A percentile compares a stretch with the other conserved stretches of the same genome.
These are phyloP conservation scores for Phoma sp. DNA, from an alignment of 2,329 filamentous ascomycete species.

Conservation along the genomic window DNA sequence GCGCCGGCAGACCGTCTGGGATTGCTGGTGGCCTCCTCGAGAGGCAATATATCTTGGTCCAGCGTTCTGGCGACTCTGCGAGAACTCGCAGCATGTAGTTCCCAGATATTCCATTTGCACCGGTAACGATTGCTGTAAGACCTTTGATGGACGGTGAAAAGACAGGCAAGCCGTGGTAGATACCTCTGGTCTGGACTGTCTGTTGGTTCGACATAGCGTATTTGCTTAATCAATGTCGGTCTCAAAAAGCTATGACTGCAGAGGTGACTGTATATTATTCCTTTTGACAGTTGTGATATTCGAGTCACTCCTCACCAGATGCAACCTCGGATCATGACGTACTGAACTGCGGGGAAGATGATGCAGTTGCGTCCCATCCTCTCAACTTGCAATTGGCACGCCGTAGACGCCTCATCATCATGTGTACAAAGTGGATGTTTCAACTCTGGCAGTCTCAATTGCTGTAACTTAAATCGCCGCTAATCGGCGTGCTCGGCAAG, in stretches of 20 bases:
- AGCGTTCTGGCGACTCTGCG: constrained; percentile 54
- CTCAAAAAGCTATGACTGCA: too few species aligned
- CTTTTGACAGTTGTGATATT: background rate
- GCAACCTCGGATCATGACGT: constrained; percentile 26
- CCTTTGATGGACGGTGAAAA: constrained; percentile 51
- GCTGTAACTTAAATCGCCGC: too few species aligned
- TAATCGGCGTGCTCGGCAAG: too few species aligned
- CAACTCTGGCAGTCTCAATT: too few species aligned
- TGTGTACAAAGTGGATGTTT: too few species aligned
- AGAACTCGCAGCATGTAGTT: constrained; percentile 59
- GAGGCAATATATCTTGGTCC: constrained; percentile 60
- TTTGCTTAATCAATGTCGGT: background rate
- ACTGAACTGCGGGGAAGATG: constrained; percentile 20
- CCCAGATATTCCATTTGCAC: constrained; percentile 62
- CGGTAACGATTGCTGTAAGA: constrained; percentile 60
- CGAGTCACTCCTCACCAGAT: background rate
- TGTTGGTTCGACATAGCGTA: constrained; percentile 30
- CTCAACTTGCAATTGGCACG: background rate
- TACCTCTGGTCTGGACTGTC: constrained; percentile 45
- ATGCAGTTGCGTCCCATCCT: background rate
- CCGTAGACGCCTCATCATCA: too few species aligned
- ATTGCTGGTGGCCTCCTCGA: constrained; percentile 55
- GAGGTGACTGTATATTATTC: too few species aligned
- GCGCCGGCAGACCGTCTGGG: constrained; percentile 38
- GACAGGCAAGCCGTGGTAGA: constrained; percentile 58